Conservation (phyloP, 257 asterid genomes). For the Cordia subcordata region DNA sequence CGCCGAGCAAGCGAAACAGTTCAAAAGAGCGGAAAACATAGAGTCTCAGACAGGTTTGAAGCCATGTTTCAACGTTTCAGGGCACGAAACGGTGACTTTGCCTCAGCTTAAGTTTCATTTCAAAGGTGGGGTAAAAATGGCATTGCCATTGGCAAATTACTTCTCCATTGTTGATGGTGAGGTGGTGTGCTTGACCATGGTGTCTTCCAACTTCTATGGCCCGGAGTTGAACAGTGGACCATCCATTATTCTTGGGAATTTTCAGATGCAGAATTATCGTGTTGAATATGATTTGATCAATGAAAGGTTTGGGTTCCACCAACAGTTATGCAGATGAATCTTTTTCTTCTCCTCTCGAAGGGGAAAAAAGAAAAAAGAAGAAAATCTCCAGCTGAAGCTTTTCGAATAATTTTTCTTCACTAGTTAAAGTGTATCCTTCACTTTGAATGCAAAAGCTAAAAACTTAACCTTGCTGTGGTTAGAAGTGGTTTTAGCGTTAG, state of each 20-base stretch:
- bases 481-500: too few relatives aligned
- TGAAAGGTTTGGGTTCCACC: conserved; percentile 64
- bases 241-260: conserved; percentile 72
- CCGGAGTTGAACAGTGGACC: conserved; percentile 49
- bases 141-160: conserved; percentile 58
- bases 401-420: too few relatives aligned
- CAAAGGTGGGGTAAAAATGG: conserved; percentile 74
- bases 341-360: too few relatives aligned
- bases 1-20: conserved; percentile 36
- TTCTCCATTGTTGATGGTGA: conserved; percentile 40
- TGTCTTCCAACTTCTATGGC: conserved; percentile 41
- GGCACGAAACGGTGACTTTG: conserved; percentile 26
- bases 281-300: conserved; percentile 76
- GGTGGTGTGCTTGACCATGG: conserved; percentile 53
- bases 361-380: too few relatives aligned
- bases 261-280: conserved; percentile 69
- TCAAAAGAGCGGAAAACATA: conserved; percentile 37
- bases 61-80: conserved; percentile 69
- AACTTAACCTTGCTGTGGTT: too few relatives aligned
- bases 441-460: too few relatives aligned
- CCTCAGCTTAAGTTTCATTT: conserved; percentile 69
- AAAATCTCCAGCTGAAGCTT: too few relatives aligned
- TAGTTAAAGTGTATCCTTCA: too few relatives aligned
- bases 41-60: conserved; percentile 52
- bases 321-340: conserved; percentile 38